A percentile compares a stretch with the other conserved stretches of the same genome.
These are phyloP conservation scores for Penstemon davidsonii DNA, from an alignment of 257 asterid species.

Conservation along the genomic window DNA sequence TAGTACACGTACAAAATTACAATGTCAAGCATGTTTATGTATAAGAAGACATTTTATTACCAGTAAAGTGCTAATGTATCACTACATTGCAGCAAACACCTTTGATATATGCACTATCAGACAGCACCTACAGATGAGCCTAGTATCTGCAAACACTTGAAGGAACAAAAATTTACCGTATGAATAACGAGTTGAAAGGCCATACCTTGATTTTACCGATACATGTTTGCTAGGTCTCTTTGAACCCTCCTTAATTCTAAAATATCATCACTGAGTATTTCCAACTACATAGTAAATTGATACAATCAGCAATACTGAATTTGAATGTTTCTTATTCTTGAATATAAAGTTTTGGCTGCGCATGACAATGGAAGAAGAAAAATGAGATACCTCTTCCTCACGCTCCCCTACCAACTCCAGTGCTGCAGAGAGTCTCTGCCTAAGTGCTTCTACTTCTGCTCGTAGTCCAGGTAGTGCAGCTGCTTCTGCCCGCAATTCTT, in stretches of 20 bases:
- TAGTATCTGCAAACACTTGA: conserved; percentile 51
- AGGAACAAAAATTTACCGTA: neutral
- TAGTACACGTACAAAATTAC: conserved; percentile 30
- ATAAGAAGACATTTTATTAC: conserved; percentile 19
- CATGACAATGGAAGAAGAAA: neutral
- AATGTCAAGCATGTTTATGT: conserved; percentile 11
- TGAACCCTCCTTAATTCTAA: conserved; percentile 92
- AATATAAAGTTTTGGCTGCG: neutral
- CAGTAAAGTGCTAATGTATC: conserved; percentile 11
- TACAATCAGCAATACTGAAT: conserved; percentile 11
- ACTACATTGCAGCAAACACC: conserved; percentile 18
- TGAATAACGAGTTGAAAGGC: neutral
- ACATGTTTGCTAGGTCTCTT: conserved; percentile 94
- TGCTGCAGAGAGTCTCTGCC: conserved; percentile 94
- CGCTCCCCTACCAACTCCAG: conserved; percentile 99
- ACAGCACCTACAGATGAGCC: conserved; percentile 52
- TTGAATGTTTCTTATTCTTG: neutral
- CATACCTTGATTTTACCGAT: conserved; percentile 85
- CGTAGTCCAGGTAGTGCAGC: conserved; percentile 80
- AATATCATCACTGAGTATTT: conserved; percentile 93
- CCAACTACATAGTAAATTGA: conserved; percentile 53
- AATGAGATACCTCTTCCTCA: conserved; percentile 83
- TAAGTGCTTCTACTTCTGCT: conserved; percentile 90
- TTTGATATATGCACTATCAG: conserved; percentile 25
- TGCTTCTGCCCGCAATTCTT: conserved; percentile 75